These are phyloP conservation scores for Pseudovirgaria hyperparasitica DNA, from an alignment of 2,329 filamentous ascomycete genomes.

Conservation along the genomic window DNA sequence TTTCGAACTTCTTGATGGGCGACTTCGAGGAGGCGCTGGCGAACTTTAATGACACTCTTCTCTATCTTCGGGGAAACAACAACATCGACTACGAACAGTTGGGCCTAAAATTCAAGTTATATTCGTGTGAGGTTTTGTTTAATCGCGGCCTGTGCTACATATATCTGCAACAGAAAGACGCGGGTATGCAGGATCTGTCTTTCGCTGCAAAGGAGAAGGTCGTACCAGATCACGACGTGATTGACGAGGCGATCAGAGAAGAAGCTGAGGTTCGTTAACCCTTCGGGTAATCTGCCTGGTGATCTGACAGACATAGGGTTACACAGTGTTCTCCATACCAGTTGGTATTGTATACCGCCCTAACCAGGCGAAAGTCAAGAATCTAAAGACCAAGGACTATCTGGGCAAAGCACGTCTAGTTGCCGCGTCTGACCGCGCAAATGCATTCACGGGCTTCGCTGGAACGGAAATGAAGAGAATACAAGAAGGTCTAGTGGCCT, in stretches of 20 bases:
- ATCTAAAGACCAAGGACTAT: slow-evolving; percentile 95
- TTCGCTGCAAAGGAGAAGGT: slow-evolving; percentile 94
- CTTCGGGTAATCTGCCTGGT: not conserved
- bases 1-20: slow-evolving; percentile 92
- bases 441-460: slow-evolving; percentile 71
- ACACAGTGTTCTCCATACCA: slow-evolving; percentile 96
- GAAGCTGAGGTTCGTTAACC: slow-evolving; percentile 62
- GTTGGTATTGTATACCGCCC: slow-evolving; percentile 91
- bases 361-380: slow-evolving; percentile 96
- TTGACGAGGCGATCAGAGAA: slow-evolving; percentile 90
- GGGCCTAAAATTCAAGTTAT: slow-evolving; percentile 89
- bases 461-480: slow-evolving; percentile 69
- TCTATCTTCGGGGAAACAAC: slow-evolving; percentile 90
- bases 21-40: slow-evolving; percentile 95
- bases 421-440: slow-evolving; percentile 68
- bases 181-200: slow-evolving; percentile 78
- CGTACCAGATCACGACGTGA: slow-evolving; percentile 91
- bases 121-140: slow-evolving; percentile 95
- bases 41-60: slow-evolving; percentile 95
- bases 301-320: slow-evolving; percentile 50
- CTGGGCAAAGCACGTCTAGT: slow-evolving; percentile 91
- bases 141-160: slow-evolving; percentile 96
- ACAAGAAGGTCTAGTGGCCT: slow-evolving; percentile 22
- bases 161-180: slow-evolving; percentile 82
- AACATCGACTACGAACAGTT: slow-evolving; percentile 97